Evolutionary conservation across 2,329 filamentous ascomycete genomes (phyloP).

Genomic region (Chrysoporthe deuterocubensis): DNA sequence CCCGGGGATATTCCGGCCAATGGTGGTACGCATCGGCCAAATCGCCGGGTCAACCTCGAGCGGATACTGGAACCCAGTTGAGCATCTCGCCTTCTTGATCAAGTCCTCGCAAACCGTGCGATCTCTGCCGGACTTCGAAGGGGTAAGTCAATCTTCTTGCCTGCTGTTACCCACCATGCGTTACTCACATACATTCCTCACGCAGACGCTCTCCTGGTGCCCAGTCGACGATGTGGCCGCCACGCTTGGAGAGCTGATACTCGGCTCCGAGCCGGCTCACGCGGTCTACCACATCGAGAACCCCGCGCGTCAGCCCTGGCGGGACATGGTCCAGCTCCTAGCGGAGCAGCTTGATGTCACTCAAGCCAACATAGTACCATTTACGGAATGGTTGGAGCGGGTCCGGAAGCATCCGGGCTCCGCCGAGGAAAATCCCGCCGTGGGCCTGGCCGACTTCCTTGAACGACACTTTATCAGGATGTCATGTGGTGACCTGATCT

Average conservation of each 20-base stretch:
- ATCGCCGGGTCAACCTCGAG: slow-evolving; percentile 53
- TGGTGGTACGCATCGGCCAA: slow-evolving; percentile 53
- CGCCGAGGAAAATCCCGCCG: slow-evolving; percentile 35
- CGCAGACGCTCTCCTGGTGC: slow-evolving; percentile 44
- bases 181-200: neutral
- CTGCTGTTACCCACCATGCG: too few relatives aligned
- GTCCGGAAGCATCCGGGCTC: slow-evolving; percentile 31
- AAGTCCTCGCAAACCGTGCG: slow-evolving; percentile 53
- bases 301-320: slow-evolving; percentile 7
- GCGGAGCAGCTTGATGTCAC: slow-evolving; percentile 32
- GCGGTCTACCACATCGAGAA: slow-evolving; percentile 19
- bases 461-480: slow-evolving; percentile 37
- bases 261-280: slow-evolving; percentile 19
- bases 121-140: slow-evolving; percentile 45
- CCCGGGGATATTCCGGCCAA: slow-evolving; percentile 46
- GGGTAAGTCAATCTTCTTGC: slow-evolving; percentile 25
- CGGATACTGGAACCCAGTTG: slow-evolving; percentile 58
- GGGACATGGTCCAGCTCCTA: neutral
- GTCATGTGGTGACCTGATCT: slow-evolving; percentile 37
- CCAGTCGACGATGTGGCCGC: slow-evolving; percentile 46
- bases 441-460: slow-evolving; percentile 35
- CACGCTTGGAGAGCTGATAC: slow-evolving; percentile 35
- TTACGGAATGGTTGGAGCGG: slow-evolving; percentile 35
- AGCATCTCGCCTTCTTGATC: slow-evolving; percentile 54
- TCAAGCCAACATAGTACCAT: slow-evolving; percentile 32